These are phyloP conservation scores for Sporodiniella umbellata DNA, from an alignment of 371 early-diverging fungal species.

Conservation along the genomic window DNA sequence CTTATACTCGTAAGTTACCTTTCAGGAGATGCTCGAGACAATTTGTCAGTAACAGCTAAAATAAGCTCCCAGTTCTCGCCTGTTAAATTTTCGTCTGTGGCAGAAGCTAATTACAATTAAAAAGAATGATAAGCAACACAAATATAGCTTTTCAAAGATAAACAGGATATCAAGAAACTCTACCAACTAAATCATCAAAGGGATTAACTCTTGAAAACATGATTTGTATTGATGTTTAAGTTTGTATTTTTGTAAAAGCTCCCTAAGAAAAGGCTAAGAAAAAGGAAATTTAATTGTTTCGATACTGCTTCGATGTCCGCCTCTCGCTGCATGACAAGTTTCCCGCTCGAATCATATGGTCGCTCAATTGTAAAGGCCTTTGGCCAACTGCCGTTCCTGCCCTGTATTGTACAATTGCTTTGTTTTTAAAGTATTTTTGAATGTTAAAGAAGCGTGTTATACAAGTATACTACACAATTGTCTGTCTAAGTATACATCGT, in stretches of 20 bases:
- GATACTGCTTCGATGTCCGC: slow-evolving; percentile 3
- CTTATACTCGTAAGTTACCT: slow-evolving; percentile 40
- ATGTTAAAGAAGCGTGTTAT: too few species aligned
- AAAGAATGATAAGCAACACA: background rate
- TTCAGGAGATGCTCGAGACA: slow-evolving; percentile 52
- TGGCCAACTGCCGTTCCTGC: too few species aligned
- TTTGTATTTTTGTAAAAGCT: background rate
- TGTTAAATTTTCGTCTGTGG: slow-evolving; percentile 89
- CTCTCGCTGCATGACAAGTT: too few species aligned
- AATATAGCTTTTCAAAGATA: background rate
- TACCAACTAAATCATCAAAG: slow-evolving; percentile 63
- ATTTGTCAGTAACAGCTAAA: slow-evolving; percentile 85
- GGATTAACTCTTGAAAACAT: slow-evolving; percentile 64
- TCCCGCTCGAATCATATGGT: too few species aligned
- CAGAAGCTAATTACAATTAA: slow-evolving; percentile 71
- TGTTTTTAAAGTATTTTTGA: too few species aligned
- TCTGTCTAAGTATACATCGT: too few species aligned
- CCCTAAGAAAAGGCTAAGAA: slow-evolving; percentile 6
- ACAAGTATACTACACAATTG: too few species aligned
- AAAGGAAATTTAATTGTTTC: slow-evolving; percentile 2
- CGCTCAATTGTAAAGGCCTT: too few species aligned
- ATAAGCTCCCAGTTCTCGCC: slow-evolving; percentile 93
- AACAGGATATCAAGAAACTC: background rate
- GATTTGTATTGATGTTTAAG: background rate
- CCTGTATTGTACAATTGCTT: too few species aligned